These are phyloP conservation scores for Blastosporella zonata DNA, from an alignment of 1,284 basidiomycete genomes.

Conservation along the genomic window DNA sequence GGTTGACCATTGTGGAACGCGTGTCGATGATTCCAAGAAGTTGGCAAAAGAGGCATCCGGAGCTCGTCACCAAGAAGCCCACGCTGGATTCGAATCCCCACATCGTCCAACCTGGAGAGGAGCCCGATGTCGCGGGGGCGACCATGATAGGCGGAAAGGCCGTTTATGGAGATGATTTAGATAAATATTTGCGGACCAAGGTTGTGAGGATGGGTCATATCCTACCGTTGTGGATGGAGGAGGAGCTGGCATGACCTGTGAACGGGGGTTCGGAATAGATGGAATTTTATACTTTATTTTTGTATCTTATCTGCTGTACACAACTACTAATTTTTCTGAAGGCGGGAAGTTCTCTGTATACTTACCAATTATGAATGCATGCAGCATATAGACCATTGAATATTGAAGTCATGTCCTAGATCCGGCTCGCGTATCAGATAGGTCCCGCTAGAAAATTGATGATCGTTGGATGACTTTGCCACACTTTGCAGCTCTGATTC, in stretches of 20 bases:
- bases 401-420: no score
- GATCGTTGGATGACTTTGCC: no score
- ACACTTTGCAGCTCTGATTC: no score
- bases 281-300: constrained; percentile 2
- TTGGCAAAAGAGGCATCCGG: constrained; percentile 61
- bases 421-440: no score
- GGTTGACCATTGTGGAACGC: constrained; percentile 78
- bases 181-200: constrained; percentile 96
- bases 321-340: neutral
- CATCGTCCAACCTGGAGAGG: constrained; percentile 35
- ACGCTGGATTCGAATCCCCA: constrained; percentile 21
- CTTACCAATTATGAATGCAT: no score
- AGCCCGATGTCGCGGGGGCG: constrained; percentile 59
- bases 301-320: constrained; percentile 6
- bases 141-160: constrained; percentile 84
- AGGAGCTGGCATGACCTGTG: constrained; percentile 15
- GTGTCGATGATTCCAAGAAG: constrained; percentile 94
- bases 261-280: neutral
- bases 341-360: no score
- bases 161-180: constrained; percentile 84
- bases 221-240: constrained; percentile 59
- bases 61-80: constrained; percentile 26
- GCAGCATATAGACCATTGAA: no score
- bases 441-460: no score
- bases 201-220: constrained; percentile 96